Evolutionary conservation across 495 filamentous ascomycete genomes (phyloP).

Genomic region (Penicillium chermesinum): DNA sequence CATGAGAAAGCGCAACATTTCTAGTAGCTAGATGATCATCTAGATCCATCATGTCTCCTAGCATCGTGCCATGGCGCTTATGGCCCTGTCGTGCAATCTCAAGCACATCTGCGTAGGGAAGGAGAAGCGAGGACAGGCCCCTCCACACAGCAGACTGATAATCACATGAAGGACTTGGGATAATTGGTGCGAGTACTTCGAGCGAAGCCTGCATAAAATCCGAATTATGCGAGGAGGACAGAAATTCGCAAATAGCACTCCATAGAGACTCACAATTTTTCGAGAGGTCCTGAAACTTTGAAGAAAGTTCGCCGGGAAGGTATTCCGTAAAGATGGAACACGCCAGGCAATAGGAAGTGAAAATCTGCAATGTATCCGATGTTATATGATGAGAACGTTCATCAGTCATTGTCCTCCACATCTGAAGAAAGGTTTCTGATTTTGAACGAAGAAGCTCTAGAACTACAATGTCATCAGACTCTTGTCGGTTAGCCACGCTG

Average conservation of each 20-base stretch:
- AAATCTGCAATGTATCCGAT: slow-evolving; percentile 42
- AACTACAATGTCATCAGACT: slow-evolving; percentile 38
- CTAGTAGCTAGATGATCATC: slow-evolving; percentile 65
- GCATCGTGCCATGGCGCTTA: slow-evolving; percentile 10
- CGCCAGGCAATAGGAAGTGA: slow-evolving; percentile 41
- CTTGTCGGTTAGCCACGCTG: slow-evolving; percentile 22
- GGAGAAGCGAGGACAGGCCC: slow-evolving; percentile 23
- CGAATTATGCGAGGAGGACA: slow-evolving; percentile 24
- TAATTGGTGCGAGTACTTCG: slow-evolving; percentile 28
- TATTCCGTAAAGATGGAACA: slow-evolving; percentile 30
- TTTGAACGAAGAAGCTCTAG: slow-evolving; percentile 44
- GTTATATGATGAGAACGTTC: slow-evolving; percentile 43
- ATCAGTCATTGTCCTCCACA: slow-evolving; percentile 37
- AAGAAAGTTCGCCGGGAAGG: slow-evolving; percentile 25
- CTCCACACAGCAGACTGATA: slow-evolving; percentile 10
- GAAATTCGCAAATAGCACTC: slow-evolving; percentile 31
- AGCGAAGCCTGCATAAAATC: slow-evolving; percentile 31
- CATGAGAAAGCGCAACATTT: slow-evolving; percentile 32
- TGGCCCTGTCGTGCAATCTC: slow-evolving; percentile 33
- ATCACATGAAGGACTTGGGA: slow-evolving; percentile 19
- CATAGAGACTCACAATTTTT: slow-evolving; percentile 31
- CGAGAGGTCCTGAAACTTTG: slow-evolving; percentile 25
- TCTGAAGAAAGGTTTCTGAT: slow-evolving; percentile 39
- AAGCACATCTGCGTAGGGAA: slow-evolving; percentile 35
- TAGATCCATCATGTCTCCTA: slow-evolving; percentile 67